Base-by-base conservation (phyloP, 306 rosid species). In the Trifolium subterraneum region DNA sequence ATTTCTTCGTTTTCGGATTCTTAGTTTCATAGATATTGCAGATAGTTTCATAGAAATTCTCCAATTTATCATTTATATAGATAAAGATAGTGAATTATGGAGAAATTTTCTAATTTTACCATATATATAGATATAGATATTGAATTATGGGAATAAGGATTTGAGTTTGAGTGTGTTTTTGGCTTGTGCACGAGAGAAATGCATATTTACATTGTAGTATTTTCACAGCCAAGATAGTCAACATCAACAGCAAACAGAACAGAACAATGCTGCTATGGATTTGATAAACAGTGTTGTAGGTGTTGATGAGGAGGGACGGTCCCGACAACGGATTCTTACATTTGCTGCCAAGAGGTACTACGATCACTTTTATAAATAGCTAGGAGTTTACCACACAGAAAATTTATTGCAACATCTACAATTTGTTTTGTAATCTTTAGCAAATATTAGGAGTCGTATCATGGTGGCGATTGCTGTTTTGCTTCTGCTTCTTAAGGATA, bases 301-400 rank as follows among this genome's bases (percentile, higher is more conserved):
- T 71, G 87, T 79, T 2, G 99, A 92, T 31, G 99, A 90, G 70
- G 99, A 95, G 68, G 93, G 99, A n/a, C 92, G 98, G 36, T 95
- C 99, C 60, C 96, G 98, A 52, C 99, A 95, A 65, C 77, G 99
- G 45, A 93, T 95, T 77, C 99, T 95, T 78, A 90, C 98, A 39
- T 92, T 92, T 84, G 99, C 98, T 82, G 99, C 99, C 60, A 88
- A 86, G 85, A 95, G 99, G 99, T 95, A 82, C 76, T 8, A 6
- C 76, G 19, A 14, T 48, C 18, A n/a, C 51, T 75, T 71, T 56
- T n/a, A 61, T 70, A 27, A 38, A 69, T 70, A 51, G 45, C 56
- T 47, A 33, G 29, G 31, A 47, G 39, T 76, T 33, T 13, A 4
- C 6, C 10, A 13, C 73, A 11, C 54, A 6, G 55, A 64, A 59